Percentiles rank a stretch among this genome's conserved stretches.
phyloP scores from a whole-genome alignment of 2,329 filamentous ascomycete species.

The Colletotrichum sp. region DNA sequence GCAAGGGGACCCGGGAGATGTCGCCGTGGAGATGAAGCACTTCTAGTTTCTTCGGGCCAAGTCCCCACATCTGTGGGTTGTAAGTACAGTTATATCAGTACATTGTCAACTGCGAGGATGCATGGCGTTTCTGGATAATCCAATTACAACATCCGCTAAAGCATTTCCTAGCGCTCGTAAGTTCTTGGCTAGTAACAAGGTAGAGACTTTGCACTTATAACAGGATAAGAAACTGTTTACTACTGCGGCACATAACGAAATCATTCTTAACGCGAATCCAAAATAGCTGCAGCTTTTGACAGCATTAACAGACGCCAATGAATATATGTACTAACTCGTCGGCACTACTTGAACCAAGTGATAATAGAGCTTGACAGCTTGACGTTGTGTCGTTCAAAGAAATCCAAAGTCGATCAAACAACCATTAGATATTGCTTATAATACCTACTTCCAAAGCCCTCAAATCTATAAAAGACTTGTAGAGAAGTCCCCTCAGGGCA shows the following conservation, averaged over 20 bases:
- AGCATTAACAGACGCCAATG: not conserved
- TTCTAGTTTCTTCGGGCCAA: not conserved
- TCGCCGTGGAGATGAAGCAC: not conserved
- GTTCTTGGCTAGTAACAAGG: no score
- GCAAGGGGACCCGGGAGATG: not conserved
- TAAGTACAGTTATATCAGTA: not conserved
- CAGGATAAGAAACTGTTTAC: rapidly evolving
- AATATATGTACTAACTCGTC: not conserved
- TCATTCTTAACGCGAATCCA: rapidly evolving
- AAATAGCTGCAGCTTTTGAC: rapidly evolving
- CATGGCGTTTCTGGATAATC: not conserved
- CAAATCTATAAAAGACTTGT: no score
- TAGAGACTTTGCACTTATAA: not conserved
- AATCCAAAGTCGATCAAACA: not conserved
- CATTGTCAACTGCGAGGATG: not conserved
- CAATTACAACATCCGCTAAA: rapidly evolving
- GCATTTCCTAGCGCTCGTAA: not conserved
- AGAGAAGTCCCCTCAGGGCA: not conserved
- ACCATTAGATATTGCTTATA: not conserved
- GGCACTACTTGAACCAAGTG: not conserved
- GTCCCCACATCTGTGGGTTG: not conserved
- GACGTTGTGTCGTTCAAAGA: rapidly evolving
- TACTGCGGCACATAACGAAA: rapidly evolving
- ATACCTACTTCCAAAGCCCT: no score
- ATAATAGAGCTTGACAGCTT: not conserved